These are phyloP conservation scores for Didymella keratinophila DNA, from an alignment of 2,329 filamentous ascomycete species.

Conservation along the genomic window DNA sequence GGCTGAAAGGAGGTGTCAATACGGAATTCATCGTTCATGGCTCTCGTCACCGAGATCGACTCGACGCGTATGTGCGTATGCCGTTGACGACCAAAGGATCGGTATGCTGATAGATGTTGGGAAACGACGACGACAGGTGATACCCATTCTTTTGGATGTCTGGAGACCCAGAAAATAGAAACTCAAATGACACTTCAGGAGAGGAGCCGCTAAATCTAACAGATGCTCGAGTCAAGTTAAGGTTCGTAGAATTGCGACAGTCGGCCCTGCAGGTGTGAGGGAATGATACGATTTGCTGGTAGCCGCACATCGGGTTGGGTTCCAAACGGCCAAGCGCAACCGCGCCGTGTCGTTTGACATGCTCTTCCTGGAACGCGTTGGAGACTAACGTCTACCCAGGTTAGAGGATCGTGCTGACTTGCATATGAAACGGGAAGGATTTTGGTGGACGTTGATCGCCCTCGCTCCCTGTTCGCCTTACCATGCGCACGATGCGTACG, in stretches of 20 bases:
- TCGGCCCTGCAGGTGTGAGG: conserved; percentile 12
- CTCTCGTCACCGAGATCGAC: conserved; percentile 3
- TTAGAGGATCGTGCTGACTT: conserved; percentile 17
- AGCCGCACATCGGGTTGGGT: conserved; percentile 6
- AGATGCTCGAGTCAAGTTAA: conserved; percentile 31
- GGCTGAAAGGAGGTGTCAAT: conserved; percentile 29
- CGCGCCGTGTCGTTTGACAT: conserved; percentile 14
- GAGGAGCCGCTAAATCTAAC: conserved; percentile 22
- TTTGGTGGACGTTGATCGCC: conserved; percentile 17
- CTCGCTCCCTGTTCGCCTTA: conserved; percentile 11
- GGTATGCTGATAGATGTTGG: not conserved
- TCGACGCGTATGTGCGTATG: conserved; percentile 2
- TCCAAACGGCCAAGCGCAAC: conserved; percentile 9
- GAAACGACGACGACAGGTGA: conserved; percentile 5
- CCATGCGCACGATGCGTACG: conserved; percentile 13
- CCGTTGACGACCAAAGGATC: conserved; percentile 3
- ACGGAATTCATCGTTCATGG: conserved; percentile 32
- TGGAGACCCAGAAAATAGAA: conserved; percentile 21
- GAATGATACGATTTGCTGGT: conserved; percentile 4
- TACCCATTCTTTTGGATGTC: conserved; percentile 23
- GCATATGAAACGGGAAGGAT: conserved; percentile 19
- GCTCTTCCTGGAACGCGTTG: conserved; percentile 12
- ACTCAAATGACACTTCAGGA: conserved; percentile 26
- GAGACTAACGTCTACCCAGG: conserved; percentile 8
- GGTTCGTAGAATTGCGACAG: conserved; percentile 22